A percentile compares a stretch with the other conserved stretches of the same genome.
phyloP scores from a whole-genome alignment of 805 yeast species.

The Barnettozyma sp. region DNA sequence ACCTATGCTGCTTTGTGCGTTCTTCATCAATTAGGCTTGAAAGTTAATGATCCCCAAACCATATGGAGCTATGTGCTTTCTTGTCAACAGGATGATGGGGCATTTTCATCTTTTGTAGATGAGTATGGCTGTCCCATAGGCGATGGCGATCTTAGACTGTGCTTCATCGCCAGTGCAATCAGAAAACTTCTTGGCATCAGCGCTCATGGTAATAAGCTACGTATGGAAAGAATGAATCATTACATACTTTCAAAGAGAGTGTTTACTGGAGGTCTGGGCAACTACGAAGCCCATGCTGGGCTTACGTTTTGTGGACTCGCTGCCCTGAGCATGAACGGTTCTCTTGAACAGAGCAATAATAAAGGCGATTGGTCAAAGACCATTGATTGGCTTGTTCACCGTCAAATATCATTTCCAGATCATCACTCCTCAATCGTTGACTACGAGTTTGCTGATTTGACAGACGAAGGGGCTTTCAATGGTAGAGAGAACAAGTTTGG shows the following conservation, averaged over 20 bases:
- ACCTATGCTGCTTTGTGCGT: constrained; percentile 69
- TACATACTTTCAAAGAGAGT: constrained; percentile 34
- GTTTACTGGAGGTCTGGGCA: constrained; percentile 69
- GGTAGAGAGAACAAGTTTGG: constrained; percentile 81
- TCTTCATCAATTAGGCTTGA: constrained; percentile 39
- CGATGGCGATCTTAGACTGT: constrained; percentile 65
- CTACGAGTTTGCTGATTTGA: constrained; percentile 34
- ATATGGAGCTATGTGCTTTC: constrained; percentile 47
- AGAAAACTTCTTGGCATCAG: constrained; percentile 16
- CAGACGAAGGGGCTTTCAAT: constrained; percentile 72
- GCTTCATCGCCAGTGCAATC: constrained; percentile 67
- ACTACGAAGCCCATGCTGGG: constrained; percentile 78
- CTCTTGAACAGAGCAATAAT: too few relatives aligned
- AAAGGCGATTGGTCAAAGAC: constrained; percentile 33
- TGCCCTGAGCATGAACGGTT: constrained; percentile 39
- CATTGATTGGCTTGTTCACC: constrained; percentile 50
- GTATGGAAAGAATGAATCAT: constrained; percentile 30
- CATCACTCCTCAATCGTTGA: constrained; percentile 20
- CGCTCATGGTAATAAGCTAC: too few relatives aligned
- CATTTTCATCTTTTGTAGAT: constrained; percentile 44
- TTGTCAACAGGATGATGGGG: constrained; percentile 59
- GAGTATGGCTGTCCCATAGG: constrained; percentile 38
- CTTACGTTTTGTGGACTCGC: constrained; percentile 79
- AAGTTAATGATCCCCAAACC: constrained; percentile 31
- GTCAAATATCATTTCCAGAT: constrained; percentile 46